Conservation (phyloP, 768 basidiomycete genomes). For the Collybia nuda region DNA sequence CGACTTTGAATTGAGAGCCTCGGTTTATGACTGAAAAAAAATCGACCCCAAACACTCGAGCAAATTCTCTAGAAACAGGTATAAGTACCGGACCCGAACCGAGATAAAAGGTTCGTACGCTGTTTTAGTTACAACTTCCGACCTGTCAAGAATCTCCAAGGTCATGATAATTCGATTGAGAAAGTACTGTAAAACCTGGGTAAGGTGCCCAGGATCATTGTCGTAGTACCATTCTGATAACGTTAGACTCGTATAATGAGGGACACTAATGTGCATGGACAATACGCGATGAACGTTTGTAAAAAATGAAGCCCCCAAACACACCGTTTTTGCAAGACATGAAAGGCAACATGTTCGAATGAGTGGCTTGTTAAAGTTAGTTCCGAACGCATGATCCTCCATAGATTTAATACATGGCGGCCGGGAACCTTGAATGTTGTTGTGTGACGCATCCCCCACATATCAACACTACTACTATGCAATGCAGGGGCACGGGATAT, state of each 20-base stretch:
- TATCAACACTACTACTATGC: constrained; percentile 40
- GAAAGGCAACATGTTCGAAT: constrained; percentile 87
- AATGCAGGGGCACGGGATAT: constrained; percentile 73
- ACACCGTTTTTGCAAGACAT: constrained; percentile 75
- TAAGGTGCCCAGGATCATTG: constrained; percentile 51
- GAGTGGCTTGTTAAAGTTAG: constrained; percentile 76
- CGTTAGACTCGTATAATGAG: constrained; percentile 63
- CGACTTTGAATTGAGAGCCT: constrained; percentile 98
- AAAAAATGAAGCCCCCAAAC: constrained; percentile 9
- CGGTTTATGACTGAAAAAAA: constrained; percentile 94
- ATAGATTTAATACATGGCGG: constrained; percentile 89
- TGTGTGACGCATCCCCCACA: constrained; percentile 73
- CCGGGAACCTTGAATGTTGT: constrained; percentile 85
- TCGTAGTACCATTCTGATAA: constrained; percentile 73
- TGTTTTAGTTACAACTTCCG: constrained; percentile 84
- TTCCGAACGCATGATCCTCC: constrained; percentile 90
- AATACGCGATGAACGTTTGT: constrained; percentile 4
- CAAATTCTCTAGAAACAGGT: constrained; percentile 76
- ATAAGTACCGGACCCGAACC: neutral
- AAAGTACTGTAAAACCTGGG: constrained; percentile 62
- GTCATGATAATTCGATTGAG: constrained; percentile 63
- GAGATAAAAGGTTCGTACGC: constrained; percentile 55
- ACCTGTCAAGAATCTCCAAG: constrained; percentile 77
- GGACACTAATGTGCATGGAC: constrained; percentile 49
- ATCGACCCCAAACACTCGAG: constrained; percentile 95